phyloP scores from a whole-genome alignment of 306 rosid species.

The Acmispon strigosus region DNA sequence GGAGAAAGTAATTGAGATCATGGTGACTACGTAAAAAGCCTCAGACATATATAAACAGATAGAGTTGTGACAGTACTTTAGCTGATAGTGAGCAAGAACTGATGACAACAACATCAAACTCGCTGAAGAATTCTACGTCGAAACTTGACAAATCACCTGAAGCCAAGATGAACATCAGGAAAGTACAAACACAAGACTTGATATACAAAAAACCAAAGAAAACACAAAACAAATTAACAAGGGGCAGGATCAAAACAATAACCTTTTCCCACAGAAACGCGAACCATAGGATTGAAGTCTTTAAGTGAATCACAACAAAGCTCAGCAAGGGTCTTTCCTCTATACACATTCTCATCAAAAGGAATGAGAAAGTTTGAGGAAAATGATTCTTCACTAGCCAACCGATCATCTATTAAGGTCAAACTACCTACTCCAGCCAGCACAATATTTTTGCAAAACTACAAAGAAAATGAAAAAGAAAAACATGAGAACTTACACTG shows the following conservation, averaged over 20 bases:
- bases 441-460: slow-evolving; percentile 97
- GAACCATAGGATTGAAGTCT: slow-evolving; percentile 97
- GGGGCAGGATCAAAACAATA: background rate
- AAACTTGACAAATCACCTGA: slow-evolving; percentile 75
- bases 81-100: slow-evolving; percentile 71
- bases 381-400: slow-evolving; percentile 49
- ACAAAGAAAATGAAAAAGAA: slow-evolving; percentile 5
- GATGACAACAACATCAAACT: slow-evolving; percentile 76
- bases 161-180: background rate
- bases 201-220: background rate
- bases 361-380: slow-evolving; percentile 78
- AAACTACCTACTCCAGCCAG: slow-evolving; percentile 94
- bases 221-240: background rate
- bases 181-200: background rate
- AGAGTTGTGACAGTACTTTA: slow-evolving; percentile 40
- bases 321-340: slow-evolving; percentile 74
- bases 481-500: background rate
- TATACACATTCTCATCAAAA: slow-evolving; percentile 53
- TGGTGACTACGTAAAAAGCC: background rate
- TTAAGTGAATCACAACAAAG: slow-evolving; percentile 85
- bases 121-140: slow-evolving; percentile 57
- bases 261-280: slow-evolving; percentile 83
- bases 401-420: slow-evolving; percentile 84
- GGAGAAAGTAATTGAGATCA: background rate
- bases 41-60: background rate